A percentile compares a stretch with the other conserved stretches of the same genome.
Conservation (phyloP, 495 filamentous ascomycete species). For the Penicillium taxi region DNA sequence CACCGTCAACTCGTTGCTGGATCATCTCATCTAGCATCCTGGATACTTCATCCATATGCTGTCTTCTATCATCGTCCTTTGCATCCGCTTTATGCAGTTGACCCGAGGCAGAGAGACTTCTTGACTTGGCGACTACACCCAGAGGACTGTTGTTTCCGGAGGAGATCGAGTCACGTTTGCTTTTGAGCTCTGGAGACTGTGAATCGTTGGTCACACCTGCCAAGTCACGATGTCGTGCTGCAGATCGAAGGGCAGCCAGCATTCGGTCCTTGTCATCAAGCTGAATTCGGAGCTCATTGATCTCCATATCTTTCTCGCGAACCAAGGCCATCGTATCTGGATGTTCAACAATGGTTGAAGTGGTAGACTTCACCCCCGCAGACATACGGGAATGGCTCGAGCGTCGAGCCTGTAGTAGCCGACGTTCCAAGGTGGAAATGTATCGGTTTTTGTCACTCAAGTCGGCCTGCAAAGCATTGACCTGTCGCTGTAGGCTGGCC, state of each 20-base stretch:
- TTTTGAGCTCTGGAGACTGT: conserved; percentile 24
- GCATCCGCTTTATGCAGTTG: conserved; percentile 22
- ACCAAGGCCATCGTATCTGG: conserved; percentile 58
- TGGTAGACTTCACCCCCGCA: conserved; percentile 51
- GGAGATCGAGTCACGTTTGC: conserved; percentile 26
- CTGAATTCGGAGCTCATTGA: conserved; percentile 77
- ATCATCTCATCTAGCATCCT: conserved; percentile 93
- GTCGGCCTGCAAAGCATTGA: conserved; percentile 85
- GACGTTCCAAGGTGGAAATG: conserved; percentile 85
- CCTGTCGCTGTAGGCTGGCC: conserved; percentile 71
- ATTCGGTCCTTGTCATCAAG: conserved; percentile 95
- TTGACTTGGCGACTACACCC: conserved; percentile 9
- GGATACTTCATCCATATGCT: conserved; percentile 81
- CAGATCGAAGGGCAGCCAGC: conserved; percentile 79
- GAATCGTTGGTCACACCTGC: conserved; percentile 54
- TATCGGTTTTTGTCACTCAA: conserved; percentile 93
- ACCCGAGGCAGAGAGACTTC: conserved; percentile 13
- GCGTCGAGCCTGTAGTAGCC: conserved; percentile 81
- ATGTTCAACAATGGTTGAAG: conserved; percentile 55
- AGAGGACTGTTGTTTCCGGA: conserved; percentile 24
- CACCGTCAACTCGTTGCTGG: conserved; percentile 68
- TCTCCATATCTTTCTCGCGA: conserved; percentile 89
- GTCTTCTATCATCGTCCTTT: conserved; percentile 44
- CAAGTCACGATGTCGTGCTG: conserved; percentile 76
- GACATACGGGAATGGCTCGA: conserved; percentile 77